A percentile compares a stretch with the other conserved stretches of the same genome.
phyloP scores from a whole-genome alignment of 2,329 filamentous ascomycete species.

The Geosmithia flava region DNA sequence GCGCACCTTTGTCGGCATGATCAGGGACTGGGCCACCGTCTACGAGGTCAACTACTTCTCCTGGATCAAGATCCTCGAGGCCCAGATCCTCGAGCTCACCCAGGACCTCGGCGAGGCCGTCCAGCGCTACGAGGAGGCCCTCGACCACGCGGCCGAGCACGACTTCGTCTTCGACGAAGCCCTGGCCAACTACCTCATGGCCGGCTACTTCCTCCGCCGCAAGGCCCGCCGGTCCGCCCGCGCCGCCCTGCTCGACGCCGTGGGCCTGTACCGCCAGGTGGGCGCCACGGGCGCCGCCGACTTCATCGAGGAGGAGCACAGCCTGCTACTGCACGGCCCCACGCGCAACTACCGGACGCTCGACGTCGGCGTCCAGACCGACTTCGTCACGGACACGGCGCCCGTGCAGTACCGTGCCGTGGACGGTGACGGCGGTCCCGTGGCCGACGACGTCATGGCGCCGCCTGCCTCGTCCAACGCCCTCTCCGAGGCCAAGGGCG shows the following conservation, averaged over 20 bases:
- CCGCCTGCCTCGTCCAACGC: constrained; percentile 23
- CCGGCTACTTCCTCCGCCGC: constrained; percentile 54
- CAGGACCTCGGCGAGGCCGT: constrained; percentile 46
- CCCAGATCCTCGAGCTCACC: constrained; percentile 53
- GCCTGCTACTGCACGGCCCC: constrained; percentile 51
- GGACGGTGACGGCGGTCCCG: constrained; percentile 26
- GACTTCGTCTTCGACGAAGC: constrained; percentile 60
- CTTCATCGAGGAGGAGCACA: constrained; percentile 55
- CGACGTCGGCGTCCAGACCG: constrained; percentile 59
- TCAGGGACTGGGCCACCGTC: constrained; percentile 50
- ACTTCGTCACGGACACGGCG: constrained; percentile 47
- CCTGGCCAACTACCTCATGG: constrained; percentile 61
- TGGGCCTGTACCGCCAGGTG: constrained; percentile 55
- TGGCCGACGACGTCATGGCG: constrained; percentile 22
- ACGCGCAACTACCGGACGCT: constrained; percentile 43
- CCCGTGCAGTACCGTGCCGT: constrained; percentile 35
- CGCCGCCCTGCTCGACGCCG: constrained; percentile 54
- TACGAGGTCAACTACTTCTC: constrained; percentile 60
- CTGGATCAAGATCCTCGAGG: constrained; percentile 57
- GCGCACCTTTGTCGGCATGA: constrained; percentile 41
- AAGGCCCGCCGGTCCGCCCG: constrained; percentile 56
- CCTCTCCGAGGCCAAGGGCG: constrained; percentile 39
- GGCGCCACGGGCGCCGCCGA: constrained; percentile 58
- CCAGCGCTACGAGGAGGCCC: constrained; percentile 52
- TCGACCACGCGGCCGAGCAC: constrained; percentile 60